These are phyloP conservation scores for Gonium pectorale DNA, from an alignment of 139 green algal species.

Conservation along the genomic window DNA sequence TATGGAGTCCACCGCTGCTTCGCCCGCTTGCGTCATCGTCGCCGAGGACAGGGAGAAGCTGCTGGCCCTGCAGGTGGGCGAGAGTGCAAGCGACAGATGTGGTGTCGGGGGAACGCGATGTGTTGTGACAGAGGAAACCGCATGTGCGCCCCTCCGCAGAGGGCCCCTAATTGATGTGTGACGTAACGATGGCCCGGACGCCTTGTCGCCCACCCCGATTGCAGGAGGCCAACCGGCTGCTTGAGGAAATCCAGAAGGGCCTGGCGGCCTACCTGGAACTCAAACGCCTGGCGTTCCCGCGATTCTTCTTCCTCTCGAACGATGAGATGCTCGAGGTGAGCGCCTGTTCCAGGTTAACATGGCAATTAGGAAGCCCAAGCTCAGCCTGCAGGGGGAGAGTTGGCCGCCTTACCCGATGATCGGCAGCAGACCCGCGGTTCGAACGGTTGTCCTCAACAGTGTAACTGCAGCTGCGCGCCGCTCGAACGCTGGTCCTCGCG, in stretches of 20 bases:
- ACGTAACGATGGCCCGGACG: no score
- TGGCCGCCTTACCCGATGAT: background rate
- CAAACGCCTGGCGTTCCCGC: constrained; percentile 84
- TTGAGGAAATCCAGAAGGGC: constrained; percentile 67
- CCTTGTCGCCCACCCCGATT: no score
- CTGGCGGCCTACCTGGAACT: constrained; percentile 87
- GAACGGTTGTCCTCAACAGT: no score
- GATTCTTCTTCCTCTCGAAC: constrained; percentile 89
- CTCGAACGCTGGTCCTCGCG: background rate
- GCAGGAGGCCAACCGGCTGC: constrained; percentile 71
- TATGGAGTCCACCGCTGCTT: constrained; percentile 65
- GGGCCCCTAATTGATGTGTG: no score
- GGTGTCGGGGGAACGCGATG: no score
- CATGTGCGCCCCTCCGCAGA: no score
- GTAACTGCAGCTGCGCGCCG: no score
- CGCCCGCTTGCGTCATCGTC: background rate
- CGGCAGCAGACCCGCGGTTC: no score
- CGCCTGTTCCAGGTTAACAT: no score
- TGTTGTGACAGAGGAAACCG: no score
- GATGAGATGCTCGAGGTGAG: constrained; percentile 87
- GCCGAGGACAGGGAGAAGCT: constrained; percentile 53
- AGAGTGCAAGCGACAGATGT: no score
- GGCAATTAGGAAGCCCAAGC: no score
- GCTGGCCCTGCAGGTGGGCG: constrained; percentile 47
- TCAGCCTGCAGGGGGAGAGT: background rate